Base-by-base conservation (phyloP, 768 basidiomycete genomes). In the Rhizopogon salebrosus region DNA sequence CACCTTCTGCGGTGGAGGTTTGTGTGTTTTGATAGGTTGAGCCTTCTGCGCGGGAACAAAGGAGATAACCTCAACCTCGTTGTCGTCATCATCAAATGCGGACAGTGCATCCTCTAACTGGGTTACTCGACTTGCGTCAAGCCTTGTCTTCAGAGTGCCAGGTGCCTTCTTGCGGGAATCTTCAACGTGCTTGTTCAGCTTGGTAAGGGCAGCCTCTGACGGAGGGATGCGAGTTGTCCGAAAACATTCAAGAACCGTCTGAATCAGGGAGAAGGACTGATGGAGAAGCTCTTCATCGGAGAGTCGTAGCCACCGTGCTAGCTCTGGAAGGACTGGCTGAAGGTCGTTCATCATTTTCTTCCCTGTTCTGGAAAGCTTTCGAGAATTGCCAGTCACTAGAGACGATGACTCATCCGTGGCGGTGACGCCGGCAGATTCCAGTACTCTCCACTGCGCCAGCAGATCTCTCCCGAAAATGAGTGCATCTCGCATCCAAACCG, bases 401-500 rank as follows among this genome's bases (percentile, higher is more conserved):
- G 52, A 34, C 11, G 59, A 62, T 51, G 54, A 62, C 53, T 58
- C 55, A 20, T 59, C 60, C 11, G 59, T 54, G 34, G 58, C 62
- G 14, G 43, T 48, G 52, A 69, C 57, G 35, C 64, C 66, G 9
- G 87, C 86, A 24, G 74, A 75, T 66, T 95, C 93, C 55, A 99
- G 83, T 10, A 86, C 80, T 39, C 83, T 74, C 70, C 92, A 82
- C 57, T 92, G 85, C 3, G 83, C 86, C 42, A 97, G 70, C 75
- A 97, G 79, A 61, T 95, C 89, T 58, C 88, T 73, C 8, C 87
- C 94, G 62, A 97, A 93, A 57, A 98, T 94, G 48, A 98, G 76
- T 3, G 95, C 97, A 64, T 98, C 97, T 51, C 95, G 83, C 97
- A 99, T 98, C 97, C 97, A 99, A 29, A 84, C 80, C 13, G 89